Evolutionary conservation across 2,329 filamentous ascomycete genomes (phyloP), one percentile per base, ranked within the genome.

Genomic region (Clarireedia paspali): DNA sequence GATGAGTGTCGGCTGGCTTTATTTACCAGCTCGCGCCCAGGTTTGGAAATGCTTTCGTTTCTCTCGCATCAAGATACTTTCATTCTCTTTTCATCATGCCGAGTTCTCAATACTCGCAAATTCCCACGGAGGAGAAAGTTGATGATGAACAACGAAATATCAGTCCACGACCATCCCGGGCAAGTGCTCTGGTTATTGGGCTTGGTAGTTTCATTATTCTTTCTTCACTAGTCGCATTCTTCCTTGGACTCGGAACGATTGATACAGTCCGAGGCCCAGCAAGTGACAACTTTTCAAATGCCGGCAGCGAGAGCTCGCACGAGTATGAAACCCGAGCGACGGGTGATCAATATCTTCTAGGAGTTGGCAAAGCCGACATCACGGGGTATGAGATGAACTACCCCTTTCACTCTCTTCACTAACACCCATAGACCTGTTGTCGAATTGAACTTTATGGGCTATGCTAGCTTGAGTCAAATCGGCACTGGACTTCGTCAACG

Each of bases 401-500:
- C 20, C n/a, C 9, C 7, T 20, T 46, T 38, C 5, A 23, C 27
- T 5, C 52, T 50, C 59, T 40, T 59, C 40, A 14, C 54, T 20
- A 9, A 59, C 42, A 10, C 20, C 47, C 45, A 40, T 47, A 68
- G 66, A 2, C 90, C 91, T 0, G 89, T 95, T n/a, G 91, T 94
- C 24, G 90, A 96, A 71, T 78, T 96, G 65, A 89, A 90, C 66
- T 80, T 97, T 66, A 94, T 91, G 78, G 91, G 91, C 60, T 96
- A 96, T 75, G 92, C 91, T 34, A 87, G 90, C 70, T 75, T 86
- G 15, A 79, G 80, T 34, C 92, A 97, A 73, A 74, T 87, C 34
- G 92, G 92, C 48, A 86, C 85, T 7, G 92, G 92, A 36, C 75
- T 97, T 47, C 84, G 91, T 53, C 92, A 96, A 73, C 82, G 92